Evolutionary conservation across 129 eudicot species (phyloP).

Genomic region (Arctium minus): DNA sequence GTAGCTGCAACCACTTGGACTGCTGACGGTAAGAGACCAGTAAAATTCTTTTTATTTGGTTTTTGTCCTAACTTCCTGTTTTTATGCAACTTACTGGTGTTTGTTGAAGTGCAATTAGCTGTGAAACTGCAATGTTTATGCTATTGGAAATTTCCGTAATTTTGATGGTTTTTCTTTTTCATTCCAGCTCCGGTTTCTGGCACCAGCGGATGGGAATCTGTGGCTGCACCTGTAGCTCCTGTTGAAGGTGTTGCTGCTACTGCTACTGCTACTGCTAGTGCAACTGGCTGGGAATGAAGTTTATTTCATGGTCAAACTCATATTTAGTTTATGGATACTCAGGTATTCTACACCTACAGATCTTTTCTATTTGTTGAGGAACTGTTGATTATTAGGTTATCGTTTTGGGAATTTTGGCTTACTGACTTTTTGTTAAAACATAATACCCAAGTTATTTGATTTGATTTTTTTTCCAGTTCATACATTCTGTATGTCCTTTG

Average conservation of each 20-base stretch:
- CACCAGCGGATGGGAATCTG: conserved; percentile 12
- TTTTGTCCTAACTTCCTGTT: not conserved
- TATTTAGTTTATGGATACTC: not conserved
- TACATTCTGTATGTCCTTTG: not conserved
- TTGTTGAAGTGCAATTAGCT: not conserved
- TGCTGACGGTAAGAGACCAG: conserved; percentile 32
- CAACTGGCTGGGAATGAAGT: conserved; percentile 21
- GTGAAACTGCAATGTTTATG: not conserved
- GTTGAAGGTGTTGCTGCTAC: not conserved
- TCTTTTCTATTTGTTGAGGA: not conserved
- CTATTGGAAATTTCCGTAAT: not conserved
- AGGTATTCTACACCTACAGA: not conserved
- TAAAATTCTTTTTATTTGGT: not conserved
- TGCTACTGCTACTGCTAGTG: not conserved
- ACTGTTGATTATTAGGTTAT: not conserved
- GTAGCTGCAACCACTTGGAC: conserved; percentile 34
- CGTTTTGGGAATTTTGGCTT: not conserved
- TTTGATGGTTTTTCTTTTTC: not conserved
- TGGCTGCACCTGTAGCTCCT: conserved; percentile 1
- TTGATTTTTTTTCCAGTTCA: not conserved
- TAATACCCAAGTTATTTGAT: not conserved
- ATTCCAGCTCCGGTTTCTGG: conserved; percentile 15
- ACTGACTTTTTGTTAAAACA: not conserved
- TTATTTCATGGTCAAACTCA: not conserved
- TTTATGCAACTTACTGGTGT: not conserved